phyloP scores from a whole-genome alignment of 495 filamentous ascomycete genomes.

The Penicillium antarcticum region DNA sequence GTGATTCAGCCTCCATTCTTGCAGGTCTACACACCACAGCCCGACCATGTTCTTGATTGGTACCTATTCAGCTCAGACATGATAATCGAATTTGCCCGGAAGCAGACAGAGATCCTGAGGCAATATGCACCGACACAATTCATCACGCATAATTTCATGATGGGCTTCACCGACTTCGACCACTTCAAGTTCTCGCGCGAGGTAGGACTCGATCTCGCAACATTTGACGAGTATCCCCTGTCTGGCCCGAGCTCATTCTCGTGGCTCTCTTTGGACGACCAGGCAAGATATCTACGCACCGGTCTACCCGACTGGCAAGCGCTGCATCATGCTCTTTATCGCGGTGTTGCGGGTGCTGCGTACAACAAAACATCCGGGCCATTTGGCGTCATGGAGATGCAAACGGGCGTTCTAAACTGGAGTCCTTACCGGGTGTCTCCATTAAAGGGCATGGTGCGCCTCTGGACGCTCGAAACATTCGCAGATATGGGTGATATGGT shows the following conservation, averaged over 20 bases:
- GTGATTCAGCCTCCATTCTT: background rate
- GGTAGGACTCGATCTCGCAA: background rate
- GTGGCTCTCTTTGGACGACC: too few species aligned
- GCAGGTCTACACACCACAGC: background rate
- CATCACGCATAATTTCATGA: background rate
- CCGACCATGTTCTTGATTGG: background rate
- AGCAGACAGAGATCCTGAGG: background rate
- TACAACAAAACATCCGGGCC: background rate
- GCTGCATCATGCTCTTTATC: background rate
- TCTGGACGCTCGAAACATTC: background rate
- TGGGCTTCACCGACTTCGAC: background rate
- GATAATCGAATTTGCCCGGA: background rate
- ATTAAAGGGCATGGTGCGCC: background rate
- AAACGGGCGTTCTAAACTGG: background rate
- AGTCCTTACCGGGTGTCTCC: background rate
- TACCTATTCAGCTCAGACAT: background rate
- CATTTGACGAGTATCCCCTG: background rate
- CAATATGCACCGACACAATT: background rate
- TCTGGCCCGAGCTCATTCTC: background rate
- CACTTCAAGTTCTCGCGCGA: background rate
- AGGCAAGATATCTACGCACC: background rate
- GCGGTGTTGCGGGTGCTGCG: background rate
- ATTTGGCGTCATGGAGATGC: background rate
- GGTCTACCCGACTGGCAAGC: background rate
- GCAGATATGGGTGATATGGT: background rate